Base-by-base conservation (phyloP, 2,329 filamentous ascomycete genomes). In the Talaromyces sp. region DNA sequence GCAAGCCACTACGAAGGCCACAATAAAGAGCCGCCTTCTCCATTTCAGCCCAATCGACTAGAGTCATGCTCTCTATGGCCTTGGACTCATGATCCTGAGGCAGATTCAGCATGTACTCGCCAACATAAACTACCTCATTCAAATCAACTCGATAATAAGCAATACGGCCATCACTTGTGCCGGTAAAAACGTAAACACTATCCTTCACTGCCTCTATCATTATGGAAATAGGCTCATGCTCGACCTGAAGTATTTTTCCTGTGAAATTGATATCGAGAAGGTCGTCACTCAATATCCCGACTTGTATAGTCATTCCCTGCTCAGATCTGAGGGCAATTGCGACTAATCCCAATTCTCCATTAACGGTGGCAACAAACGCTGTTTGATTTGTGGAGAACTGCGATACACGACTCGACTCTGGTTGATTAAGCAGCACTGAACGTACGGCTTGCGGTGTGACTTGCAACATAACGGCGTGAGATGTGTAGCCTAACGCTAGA, bases 1-100 rank as follows among this genome's bases (percentile, higher is more conserved):
- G 68, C 60, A 75, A 75, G 41, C 81, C 81, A 68, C 78, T 79
- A 43, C 81, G 78, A 56, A 83, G 73, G 11, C 81, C 81, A 68
- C 81, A 83, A 13, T 83, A 73, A 13, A 82, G 52, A 67, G 73
- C 66, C 52, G 66, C 69, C 22, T 66, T 63, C 5, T 62, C 39
- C 3, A 63, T 66, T 47, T 66, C 63, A 22, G 66, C 47, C 14
- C 60, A 37, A 62, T 70, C 66, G n/a, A 69, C 66, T 50, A 79
- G 66, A 35, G 70, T 72, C 68, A 78, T 67, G 47, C 72, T 79
- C 64, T 78, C 78, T 64, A 76, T 74, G 9, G 73, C 74, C 50
- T 70, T 76, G 5, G 73, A 78, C 47, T 76, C 69, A 39, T 75
- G 73, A 31, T 73, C 68, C 37, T 63, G 43, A 3, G 68, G 66